A percentile compares a stretch with the other conserved stretches of the same genome.
These are phyloP conservation scores for Phytopythium chamaehyphon DNA, from an alignment of 352 stramenopile species.

Conservation along the genomic window DNA sequence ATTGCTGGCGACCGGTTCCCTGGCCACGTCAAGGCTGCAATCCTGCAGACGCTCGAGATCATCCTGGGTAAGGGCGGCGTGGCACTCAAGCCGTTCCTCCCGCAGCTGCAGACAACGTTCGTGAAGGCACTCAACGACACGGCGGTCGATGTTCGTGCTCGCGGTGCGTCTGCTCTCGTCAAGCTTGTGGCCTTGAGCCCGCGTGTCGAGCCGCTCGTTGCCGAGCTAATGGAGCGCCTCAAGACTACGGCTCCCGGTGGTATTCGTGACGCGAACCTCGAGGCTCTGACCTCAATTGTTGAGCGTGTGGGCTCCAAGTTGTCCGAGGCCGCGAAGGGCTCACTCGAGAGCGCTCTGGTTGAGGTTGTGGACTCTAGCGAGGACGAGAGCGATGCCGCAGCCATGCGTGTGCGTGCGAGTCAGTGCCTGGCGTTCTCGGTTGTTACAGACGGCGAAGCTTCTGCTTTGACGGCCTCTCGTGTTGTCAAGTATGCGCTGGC, in stretches of 20 bases:
- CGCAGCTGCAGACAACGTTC: constrained; percentile 99
- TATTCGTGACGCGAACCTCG: constrained; percentile 76
- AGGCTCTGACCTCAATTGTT: constrained; percentile 62
- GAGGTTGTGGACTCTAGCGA: constrained; percentile 64
- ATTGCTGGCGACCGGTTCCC: constrained; percentile 99
- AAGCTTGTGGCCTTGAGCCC: constrained; percentile 93
- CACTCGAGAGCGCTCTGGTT: constrained; percentile 58
- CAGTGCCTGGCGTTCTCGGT: constrained; percentile 66
- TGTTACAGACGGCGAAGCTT: constrained; percentile 33
- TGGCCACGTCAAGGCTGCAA: constrained; percentile 96
- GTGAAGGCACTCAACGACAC: constrained; percentile 98
- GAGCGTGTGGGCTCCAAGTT: constrained; percentile 69
- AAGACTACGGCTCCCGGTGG: constrained; percentile 45
- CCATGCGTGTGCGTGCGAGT: constrained; percentile 54
- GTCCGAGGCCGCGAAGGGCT: constrained; percentile 37
- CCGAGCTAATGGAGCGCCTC: constrained; percentile 91
- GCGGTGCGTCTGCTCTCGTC: constrained; percentile 90
- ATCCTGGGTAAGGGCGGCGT: constrained; percentile 96
- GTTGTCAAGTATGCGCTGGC: constrained; percentile 46
- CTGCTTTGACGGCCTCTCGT: constrained; percentile 22
- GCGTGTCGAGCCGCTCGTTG: constrained; percentile 94
- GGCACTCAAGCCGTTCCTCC: constrained; percentile 98
- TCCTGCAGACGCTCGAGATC: constrained; percentile 96
- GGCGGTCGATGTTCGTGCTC: constrained; percentile 89
- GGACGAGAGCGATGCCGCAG: constrained; percentile 19